Percentiles rank a stretch among this genome's conserved stretches.
Evolutionary conservation across 768 basidiomycete species (phyloP).

Genomic region (Mrakia frigida): DNA sequence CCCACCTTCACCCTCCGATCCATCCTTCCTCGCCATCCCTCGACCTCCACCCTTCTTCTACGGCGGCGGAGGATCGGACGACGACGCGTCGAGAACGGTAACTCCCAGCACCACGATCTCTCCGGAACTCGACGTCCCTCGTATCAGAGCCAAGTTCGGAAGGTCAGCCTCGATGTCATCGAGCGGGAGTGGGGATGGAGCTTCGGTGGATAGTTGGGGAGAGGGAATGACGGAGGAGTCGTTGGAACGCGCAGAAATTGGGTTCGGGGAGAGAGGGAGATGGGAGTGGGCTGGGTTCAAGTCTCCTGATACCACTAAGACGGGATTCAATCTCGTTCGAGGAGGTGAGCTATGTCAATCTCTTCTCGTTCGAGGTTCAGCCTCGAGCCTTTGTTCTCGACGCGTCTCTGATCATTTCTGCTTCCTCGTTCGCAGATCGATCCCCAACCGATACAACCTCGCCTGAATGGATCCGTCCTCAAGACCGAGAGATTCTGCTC

Average conservation of each 20-base stretch:
- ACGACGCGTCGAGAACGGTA: not conserved
- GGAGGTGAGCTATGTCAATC: not conserved
- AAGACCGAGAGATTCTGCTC: not conserved
- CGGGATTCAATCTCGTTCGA: too few relatives aligned
- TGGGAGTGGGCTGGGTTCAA: not conserved
- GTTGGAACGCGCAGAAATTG: not conserved
- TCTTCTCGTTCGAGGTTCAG: not conserved
- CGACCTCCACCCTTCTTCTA: constrained; percentile 14
- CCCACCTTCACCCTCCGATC: not conserved
- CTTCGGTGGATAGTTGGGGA: not conserved
- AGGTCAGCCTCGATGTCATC: not conserved
- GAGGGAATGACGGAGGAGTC: not conserved
- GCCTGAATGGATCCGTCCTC: not conserved
- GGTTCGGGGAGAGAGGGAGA: not conserved
- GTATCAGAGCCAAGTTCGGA: too few relatives aligned
- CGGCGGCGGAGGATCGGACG: too few relatives aligned
- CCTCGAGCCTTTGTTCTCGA: not conserved
- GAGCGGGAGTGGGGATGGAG: not conserved
- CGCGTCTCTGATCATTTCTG: not conserved
- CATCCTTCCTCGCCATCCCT: not conserved
- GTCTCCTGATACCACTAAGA: not conserved
- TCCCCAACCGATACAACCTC: not conserved
- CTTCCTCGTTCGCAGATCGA: not conserved
- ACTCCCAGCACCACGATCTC: too few relatives aligned
- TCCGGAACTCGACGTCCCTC: not conserved